Evolutionary conservation across 352 stramenopile species (phyloP).

Genomic region (Globisporangium viniferum): DNA sequence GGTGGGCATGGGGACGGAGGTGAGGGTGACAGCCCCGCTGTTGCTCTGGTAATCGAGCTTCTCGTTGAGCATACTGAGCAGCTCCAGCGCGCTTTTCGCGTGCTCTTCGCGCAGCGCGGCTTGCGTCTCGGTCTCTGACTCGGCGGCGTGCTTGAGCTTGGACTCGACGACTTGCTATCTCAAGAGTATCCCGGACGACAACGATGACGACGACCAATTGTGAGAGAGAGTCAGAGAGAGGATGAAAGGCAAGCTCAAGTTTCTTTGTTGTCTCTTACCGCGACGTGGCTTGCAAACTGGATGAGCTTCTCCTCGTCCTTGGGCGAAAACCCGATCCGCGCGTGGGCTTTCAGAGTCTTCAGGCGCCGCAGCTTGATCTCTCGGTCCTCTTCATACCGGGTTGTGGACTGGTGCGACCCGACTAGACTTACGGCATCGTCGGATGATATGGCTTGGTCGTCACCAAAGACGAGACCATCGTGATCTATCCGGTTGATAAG

Average conservation of each 20-base stretch:
- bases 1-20: neutral
- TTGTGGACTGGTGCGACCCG: neutral
- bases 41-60: constrained; percentile 23
- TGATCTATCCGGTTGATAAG: constrained; percentile 53
- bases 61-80: constrained; percentile 57
- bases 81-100: constrained; percentile 42
- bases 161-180: constrained; percentile 46
- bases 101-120: constrained; percentile 46
- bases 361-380: constrained; percentile 42
- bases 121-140: constrained; percentile 25
- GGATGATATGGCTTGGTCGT: neutral
- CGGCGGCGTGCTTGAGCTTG: constrained; percentile 39
- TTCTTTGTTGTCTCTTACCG: constrained; percentile 17
- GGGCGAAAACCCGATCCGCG: constrained; percentile 37
- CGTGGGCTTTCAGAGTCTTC: constrained; percentile 24
- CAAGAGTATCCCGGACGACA: neutral
- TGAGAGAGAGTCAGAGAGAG: no score
- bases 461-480: constrained; percentile 7
- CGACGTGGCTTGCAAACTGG: constrained; percentile 55
- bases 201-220: no score
- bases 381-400: constrained; percentile 22
- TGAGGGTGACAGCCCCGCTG: neutral
- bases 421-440: neutral
- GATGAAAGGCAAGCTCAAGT: no score
- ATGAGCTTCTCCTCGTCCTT: constrained; percentile 71